A percentile compares a stretch with the other conserved stretches of the same genome.
Conservation (phyloP, 2,329 filamentous ascomycete genomes). For the Colletotrichum tropicale region DNA sequence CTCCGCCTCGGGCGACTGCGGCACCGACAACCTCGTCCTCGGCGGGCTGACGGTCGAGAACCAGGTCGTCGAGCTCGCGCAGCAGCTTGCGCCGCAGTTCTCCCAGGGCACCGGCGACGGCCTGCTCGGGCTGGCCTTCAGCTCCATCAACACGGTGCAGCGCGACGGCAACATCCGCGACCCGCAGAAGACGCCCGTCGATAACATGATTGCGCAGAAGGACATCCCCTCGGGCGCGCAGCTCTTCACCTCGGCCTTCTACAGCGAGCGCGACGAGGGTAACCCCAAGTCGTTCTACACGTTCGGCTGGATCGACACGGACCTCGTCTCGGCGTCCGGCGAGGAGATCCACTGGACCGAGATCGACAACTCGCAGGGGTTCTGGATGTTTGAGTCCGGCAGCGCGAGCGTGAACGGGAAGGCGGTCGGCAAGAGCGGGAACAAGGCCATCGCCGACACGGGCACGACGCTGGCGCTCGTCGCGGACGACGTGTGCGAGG, state of each 20-base stretch:
- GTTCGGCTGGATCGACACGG: constrained; percentile 72
- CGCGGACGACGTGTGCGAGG: constrained; percentile 23
- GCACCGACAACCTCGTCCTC: constrained; percentile 70
- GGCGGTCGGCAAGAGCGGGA: constrained; percentile 36
- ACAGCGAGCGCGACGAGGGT: constrained; percentile 43
- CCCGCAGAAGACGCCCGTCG: constrained; percentile 74
- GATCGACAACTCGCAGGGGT: constrained; percentile 66
- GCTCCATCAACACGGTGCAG: constrained; percentile 66
- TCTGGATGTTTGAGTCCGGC: constrained; percentile 70
- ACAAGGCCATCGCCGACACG: constrained; percentile 59
- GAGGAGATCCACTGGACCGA: constrained; percentile 66
- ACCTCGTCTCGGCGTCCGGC: constrained; percentile 58
- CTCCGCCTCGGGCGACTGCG: constrained; percentile 65
- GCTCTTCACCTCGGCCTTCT: constrained; percentile 14
- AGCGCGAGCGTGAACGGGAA: constrained; percentile 58
- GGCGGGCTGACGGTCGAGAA: constrained; percentile 65
- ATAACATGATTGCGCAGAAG: constrained; percentile 70
- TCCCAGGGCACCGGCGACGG: constrained; percentile 64
- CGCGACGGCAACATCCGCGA: constrained; percentile 45
- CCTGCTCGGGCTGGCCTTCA: constrained; percentile 73
- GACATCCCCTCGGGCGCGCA: constrained; percentile 72
- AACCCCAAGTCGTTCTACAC: constrained; percentile 68
- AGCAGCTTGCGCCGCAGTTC: constrained; percentile 61
- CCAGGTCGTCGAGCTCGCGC: constrained; percentile 72
- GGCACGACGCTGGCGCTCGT: constrained; percentile 68